These are phyloP conservation scores for Aspergillus piperis DNA, from an alignment of 2,329 filamentous ascomycete species.

Conservation along the genomic window DNA sequence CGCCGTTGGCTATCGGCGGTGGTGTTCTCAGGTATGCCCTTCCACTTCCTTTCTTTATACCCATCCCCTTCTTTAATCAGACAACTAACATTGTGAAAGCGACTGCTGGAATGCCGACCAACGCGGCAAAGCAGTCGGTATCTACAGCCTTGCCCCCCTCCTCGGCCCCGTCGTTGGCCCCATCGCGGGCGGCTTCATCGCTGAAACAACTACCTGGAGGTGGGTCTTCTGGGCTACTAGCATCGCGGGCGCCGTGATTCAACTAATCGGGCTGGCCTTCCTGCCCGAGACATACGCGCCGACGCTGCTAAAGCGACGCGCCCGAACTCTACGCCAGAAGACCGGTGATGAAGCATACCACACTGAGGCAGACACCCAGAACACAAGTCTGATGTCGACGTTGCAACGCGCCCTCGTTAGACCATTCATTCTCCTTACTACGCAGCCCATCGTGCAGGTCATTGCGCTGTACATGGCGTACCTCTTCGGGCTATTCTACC, in stretches of 20 bases:
- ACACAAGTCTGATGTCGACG: background rate
- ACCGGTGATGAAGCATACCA: conserved; percentile 38
- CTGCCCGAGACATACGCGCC: conserved; percentile 67
- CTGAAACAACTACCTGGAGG: background rate
- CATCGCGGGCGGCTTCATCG: background rate
- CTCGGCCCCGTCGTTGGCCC: background rate
- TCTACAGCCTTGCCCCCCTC: background rate
- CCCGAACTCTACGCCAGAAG: conserved; percentile 39
- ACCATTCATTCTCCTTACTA: conserved; percentile 57
- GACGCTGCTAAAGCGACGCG: conserved; percentile 59
- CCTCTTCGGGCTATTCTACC: conserved; percentile 53
- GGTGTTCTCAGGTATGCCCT: conserved; percentile 49
- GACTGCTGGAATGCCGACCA: background rate
- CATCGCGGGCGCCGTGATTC: conserved; percentile 61
- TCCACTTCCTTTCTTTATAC: background rate
- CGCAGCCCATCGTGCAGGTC: conserved; percentile 62
- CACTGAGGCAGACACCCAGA: conserved; percentile 28
- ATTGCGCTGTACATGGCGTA: conserved; percentile 58
- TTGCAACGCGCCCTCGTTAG: conserved; percentile 48
- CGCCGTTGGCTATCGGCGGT: conserved; percentile 12
- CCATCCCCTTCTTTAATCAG: too few relatives aligned
- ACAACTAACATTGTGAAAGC: background rate
- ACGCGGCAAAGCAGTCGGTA: background rate
- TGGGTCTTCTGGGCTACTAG: conserved; percentile 62
- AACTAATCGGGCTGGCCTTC: conserved; percentile 61